Evolutionary conservation across 495 filamentous ascomycete genomes (phyloP), one percentile per base, ranked within the genome.

Genomic region (Hypoxylon fragiforme): DNA sequence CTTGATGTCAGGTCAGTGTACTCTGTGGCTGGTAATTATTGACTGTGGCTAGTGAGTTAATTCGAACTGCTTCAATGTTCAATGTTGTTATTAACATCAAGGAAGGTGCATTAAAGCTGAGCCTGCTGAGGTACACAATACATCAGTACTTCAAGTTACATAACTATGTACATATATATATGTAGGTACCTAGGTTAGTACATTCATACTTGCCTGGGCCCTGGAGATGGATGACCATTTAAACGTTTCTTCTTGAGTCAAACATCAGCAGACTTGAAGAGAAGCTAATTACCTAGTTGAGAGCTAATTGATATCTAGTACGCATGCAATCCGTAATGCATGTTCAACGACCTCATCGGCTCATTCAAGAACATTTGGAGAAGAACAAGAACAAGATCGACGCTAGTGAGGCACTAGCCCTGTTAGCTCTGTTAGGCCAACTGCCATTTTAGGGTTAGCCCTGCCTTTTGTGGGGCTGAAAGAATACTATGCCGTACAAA

Each of bases 351-450:
- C n/a, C n/a, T n/a, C n/a, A n/a, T n/a, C n/a, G n/a, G n/a, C n/a
- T n/a, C n/a, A n/a, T n/a, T n/a, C n/a, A n/a, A n/a, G n/a, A n/a
- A n/a, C n/a, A n/a, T n/a, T n/a, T n/a, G n/a, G n/a, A n/a, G n/a
- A n/a, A n/a, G n/a, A n/a, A n/a, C n/a, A 39, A 48, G 30, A 57
- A 34, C 35, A 47, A 48, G 55, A 48, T 47, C 48, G 36, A 16
- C 39, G 38, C 55, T 53, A 53, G 37, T 18, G 12, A 11, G 3
- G 34, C 46, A 40, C 46, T 57, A 52, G 9, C 24, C 9, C 9
- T 9, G 3, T 8, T 34, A 34, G 31, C 12, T 8, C 28, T 6
- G 7, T 52, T 36, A 40, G 32, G 8, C 22, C 34, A 31, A 38
- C 35, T 39, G 24, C 22, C 31, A 37, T 36, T 34, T 59, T 53